phyloP scores from a whole-genome alignment of 2,329 filamentous ascomycete species.

The Fusarium sp. region DNA sequence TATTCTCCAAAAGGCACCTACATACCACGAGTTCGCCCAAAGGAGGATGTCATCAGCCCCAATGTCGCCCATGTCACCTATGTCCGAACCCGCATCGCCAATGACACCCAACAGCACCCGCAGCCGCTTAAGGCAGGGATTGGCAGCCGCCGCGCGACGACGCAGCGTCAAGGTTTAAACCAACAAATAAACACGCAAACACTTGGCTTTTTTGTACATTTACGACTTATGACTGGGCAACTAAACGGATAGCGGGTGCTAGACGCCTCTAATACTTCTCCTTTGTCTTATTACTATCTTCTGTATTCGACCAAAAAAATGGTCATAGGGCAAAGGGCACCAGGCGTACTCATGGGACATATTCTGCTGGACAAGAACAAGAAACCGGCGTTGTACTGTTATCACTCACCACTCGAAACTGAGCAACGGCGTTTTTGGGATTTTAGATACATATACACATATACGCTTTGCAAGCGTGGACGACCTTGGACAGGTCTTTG shows the following conservation, averaged over 20 bases:
- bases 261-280: constrained; percentile 39
- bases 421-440: constrained; percentile 38
- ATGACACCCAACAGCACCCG: constrained; percentile 47
- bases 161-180: constrained; percentile 56
- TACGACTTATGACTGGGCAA: constrained; percentile 44
- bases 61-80: constrained; percentile 48
- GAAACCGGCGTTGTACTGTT: constrained; percentile 37
- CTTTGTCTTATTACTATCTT: constrained; percentile 34
- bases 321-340: constrained; percentile 28
- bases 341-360: constrained; percentile 36
- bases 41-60: constrained; percentile 52
- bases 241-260: constrained; percentile 33
- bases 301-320: constrained; percentile 30
- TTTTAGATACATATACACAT: constrained; percentile 29
- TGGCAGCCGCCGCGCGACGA: constrained; percentile 50
- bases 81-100: constrained; percentile 45
- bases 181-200: constrained; percentile 9
- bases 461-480: constrained; percentile 39
- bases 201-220: constrained; percentile 34
- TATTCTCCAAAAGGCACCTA: constrained; percentile 51
- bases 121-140: constrained; percentile 42
- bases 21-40: constrained; percentile 63
- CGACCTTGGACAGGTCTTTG: constrained; percentile 43
- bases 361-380: constrained; percentile 39
- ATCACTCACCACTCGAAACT: constrained; percentile 37